Evolutionary conservation across 495 filamentous ascomycete genomes (phyloP).

Genomic region (Penicillium argentinense): DNA sequence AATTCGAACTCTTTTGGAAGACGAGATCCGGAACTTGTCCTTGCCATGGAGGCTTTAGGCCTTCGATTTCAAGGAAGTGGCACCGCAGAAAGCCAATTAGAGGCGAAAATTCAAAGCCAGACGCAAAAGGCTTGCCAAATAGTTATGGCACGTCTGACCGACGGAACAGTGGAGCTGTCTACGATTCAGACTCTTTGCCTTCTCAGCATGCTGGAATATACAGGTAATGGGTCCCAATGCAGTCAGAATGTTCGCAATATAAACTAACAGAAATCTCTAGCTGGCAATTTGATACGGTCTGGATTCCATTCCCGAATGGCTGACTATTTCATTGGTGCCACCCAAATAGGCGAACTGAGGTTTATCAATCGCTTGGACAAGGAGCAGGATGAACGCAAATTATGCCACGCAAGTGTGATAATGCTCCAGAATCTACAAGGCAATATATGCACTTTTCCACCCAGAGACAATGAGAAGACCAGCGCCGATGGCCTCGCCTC

Average conservation of each 20-base stretch:
- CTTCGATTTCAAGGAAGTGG: slow-evolving; percentile 27
- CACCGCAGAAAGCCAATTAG: slow-evolving; percentile 5
- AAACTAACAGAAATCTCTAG: no score
- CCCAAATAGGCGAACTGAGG: slow-evolving; percentile 21
- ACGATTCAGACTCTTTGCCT: slow-evolving; percentile 44
- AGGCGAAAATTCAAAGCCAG: slow-evolving; percentile 21
- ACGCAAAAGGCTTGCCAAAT: slow-evolving; percentile 28
- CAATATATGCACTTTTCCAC: slow-evolving; percentile 11
- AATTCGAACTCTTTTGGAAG: slow-evolving; percentile 22
- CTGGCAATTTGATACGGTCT: slow-evolving; percentile 37
- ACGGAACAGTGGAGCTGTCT: slow-evolving; percentile 39
- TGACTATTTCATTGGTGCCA: slow-evolving; percentile 35
- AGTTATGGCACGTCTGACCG: slow-evolving; percentile 31
- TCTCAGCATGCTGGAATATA: slow-evolving; percentile 40
- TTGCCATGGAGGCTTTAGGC: slow-evolving; percentile 37
- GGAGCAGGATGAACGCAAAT: slow-evolving; percentile 34
- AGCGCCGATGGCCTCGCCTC: background rate
- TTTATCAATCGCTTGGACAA: slow-evolving; percentile 20
- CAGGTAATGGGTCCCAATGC: no score
- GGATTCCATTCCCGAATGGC: slow-evolving; percentile 38
- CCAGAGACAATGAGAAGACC: background rate
- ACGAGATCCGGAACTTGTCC: slow-evolving; percentile 35
- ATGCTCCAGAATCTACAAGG: slow-evolving; percentile 40
- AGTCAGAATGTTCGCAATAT: no score
- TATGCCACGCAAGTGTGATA: slow-evolving; percentile 40